phyloP scores from a whole-genome alignment of 2,329 filamentous ascomycete species.

The Volutella citrinella region DNA sequence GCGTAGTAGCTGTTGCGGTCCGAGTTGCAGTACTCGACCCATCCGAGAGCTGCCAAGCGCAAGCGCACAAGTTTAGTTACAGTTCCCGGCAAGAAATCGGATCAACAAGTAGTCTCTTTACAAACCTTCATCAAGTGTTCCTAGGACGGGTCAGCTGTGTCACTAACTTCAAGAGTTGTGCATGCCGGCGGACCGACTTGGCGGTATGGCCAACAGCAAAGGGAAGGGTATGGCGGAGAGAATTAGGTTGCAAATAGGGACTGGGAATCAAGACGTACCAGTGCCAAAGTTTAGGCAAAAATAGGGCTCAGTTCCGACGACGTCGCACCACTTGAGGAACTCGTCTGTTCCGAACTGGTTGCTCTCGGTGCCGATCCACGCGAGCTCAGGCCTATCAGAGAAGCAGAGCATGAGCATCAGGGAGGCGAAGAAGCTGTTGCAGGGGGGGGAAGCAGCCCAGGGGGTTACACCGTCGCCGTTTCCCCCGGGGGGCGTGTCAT shows the following conservation, averaged over 20 bases:
- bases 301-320: constrained; percentile 74
- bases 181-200: too few species aligned
- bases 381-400: constrained; percentile 61
- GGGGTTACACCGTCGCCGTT: neutral
- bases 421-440: too few species aligned
- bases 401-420: too few species aligned
- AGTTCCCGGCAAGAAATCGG: too few species aligned
- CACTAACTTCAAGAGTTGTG: too few species aligned
- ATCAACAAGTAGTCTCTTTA: too few species aligned
- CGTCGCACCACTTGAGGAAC: constrained; percentile 77
- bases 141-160: constrained; percentile 15
- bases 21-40: constrained; percentile 86
- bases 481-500: neutral
- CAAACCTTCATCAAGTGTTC: constrained; percentile 39
- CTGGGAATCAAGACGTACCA: too few species aligned
- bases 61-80: too few species aligned
- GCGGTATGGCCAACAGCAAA: too few species aligned
- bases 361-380: constrained; percentile 73
- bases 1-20: constrained; percentile 77
- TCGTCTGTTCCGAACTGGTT: constrained; percentile 85
- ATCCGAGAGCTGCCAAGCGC: constrained; percentile 60
- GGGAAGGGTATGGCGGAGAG: too few species aligned
- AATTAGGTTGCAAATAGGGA: too few species aligned
- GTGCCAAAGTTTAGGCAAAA: constrained; percentile 80
- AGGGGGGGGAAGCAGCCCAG: neutral